Conservation (phyloP, 1,284 basidiomycete genomes). For the Sanghuangporus weigelae region DNA sequence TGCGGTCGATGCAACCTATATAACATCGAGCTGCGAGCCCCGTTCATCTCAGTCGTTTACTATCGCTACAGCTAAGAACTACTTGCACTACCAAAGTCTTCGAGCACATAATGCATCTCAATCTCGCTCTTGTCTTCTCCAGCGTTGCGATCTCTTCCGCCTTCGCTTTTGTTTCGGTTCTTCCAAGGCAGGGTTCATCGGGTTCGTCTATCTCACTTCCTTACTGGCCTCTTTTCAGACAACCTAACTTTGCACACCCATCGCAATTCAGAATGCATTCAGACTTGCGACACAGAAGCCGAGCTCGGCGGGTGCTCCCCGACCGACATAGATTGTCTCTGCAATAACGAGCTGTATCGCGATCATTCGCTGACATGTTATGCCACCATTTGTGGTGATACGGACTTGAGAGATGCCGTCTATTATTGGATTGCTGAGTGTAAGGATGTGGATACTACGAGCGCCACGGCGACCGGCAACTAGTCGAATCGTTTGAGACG, state of each 20-base stretch:
- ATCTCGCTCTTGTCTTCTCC: neutral
- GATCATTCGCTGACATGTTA: neutral
- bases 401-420: too few species aligned
- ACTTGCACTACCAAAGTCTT: too few species aligned
- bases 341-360: constrained; percentile 43
- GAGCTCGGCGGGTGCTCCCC: constrained; percentile 36
- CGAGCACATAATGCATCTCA: neutral
- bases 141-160: neutral
- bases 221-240: neutral
- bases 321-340: constrained; percentile 47
- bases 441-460: too few species aligned
- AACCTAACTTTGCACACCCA: neutral
- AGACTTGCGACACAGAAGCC: constrained; percentile 38
- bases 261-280: constrained; percentile 40
- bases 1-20: too few species aligned
- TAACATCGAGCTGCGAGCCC: too few species aligned
- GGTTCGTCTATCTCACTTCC: constrained; percentile 25
- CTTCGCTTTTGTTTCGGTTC: constrained; percentile 22
- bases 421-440: too few species aligned
- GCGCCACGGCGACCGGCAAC: too few species aligned
- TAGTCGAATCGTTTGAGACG: too few species aligned
- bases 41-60: too few species aligned
- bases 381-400: too few species aligned
- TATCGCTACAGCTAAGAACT: too few species aligned
- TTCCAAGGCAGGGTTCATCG: constrained; percentile 35